A percentile compares a stretch with the other conserved stretches of the same genome.
These are phyloP conservation scores for Aspergillus candidus DNA, from an alignment of 2,329 filamentous ascomycete genomes.

Conservation along the genomic window DNA sequence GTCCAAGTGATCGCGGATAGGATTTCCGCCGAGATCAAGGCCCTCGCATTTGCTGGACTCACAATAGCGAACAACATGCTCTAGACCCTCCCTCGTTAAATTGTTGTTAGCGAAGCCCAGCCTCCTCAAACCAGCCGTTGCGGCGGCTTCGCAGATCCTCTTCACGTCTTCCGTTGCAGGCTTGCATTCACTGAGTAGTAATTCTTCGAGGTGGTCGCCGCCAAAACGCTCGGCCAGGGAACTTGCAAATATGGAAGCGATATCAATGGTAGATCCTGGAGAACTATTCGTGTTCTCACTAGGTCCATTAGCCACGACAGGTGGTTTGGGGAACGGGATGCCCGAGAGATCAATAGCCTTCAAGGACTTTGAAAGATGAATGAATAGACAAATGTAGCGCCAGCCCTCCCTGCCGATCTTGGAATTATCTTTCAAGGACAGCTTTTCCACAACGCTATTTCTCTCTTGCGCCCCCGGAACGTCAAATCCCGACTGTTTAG, in stretches of 20 bases:
- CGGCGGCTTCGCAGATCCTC: conserved; percentile 73
- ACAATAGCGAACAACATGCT: conserved; percentile 71
- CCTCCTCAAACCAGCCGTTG: conserved; percentile 68
- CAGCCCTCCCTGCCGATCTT: conserved; percentile 82
- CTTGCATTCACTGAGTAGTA: conserved; percentile 75
- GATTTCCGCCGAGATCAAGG: conserved; percentile 82
- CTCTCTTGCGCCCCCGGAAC: conserved; percentile 27
- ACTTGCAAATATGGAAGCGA: conserved; percentile 63
- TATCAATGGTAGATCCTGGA: conserved; percentile 38
- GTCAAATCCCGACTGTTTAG: conserved; percentile 33
- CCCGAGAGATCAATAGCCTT: conserved; percentile 82
- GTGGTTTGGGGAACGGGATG: conserved; percentile 63
- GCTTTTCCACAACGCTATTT: conserved; percentile 71
- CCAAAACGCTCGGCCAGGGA: conserved; percentile 71
- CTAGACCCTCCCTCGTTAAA: conserved; percentile 66
- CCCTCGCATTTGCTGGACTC: conserved; percentile 74
- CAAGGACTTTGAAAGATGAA: conserved; percentile 82
- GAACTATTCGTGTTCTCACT: conserved; percentile 14
- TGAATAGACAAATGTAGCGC: conserved; percentile 83
- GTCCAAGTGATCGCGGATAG: conserved; percentile 53
- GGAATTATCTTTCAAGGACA: conserved; percentile 81
- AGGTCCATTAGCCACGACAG: conserved; percentile 21
- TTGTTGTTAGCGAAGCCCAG: conserved; percentile 79
- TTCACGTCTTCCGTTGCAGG: conserved; percentile 65
- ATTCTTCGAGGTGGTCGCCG: conserved; percentile 69